Conservation (phyloP, 2,329 filamentous ascomycete genomes). For the Periconia macrospinosa region DNA sequence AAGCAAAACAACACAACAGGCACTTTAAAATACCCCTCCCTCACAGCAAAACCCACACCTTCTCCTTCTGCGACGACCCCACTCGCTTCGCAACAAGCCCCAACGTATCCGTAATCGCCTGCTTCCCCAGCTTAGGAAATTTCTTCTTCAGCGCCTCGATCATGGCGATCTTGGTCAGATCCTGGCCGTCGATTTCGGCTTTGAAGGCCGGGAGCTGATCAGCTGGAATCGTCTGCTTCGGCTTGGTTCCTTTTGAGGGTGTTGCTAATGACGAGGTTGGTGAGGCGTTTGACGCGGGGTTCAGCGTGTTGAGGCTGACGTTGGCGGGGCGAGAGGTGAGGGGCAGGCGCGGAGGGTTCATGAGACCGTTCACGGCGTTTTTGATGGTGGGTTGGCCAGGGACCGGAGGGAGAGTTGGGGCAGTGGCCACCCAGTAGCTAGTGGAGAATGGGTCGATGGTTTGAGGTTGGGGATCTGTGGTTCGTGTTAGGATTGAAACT, state of each 20-base stretch:
- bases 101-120: constrained; percentile 71
- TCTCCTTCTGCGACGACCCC: constrained; percentile 64
- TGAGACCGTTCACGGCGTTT: constrained; percentile 23
- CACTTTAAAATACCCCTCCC: too few relatives aligned
- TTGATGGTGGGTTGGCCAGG: constrained; percentile 14
- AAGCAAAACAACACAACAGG: too few relatives aligned
- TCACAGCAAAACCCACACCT: constrained; percentile 55
- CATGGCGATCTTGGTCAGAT: constrained; percentile 73
- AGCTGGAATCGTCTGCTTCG: constrained; percentile 55
- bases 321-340: constrained; percentile 43
- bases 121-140: constrained; percentile 71
- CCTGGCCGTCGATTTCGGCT: constrained; percentile 67
- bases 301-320: constrained; percentile 37
- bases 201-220: constrained; percentile 70
- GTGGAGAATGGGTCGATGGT: constrained; percentile 85
- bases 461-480: constrained; percentile 49
- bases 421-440: constrained; percentile 68
- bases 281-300: constrained; percentile 23
- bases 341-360: constrained; percentile 48
- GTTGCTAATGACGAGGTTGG: constrained; percentile 3
- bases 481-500: constrained; percentile 12
- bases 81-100: constrained; percentile 66
- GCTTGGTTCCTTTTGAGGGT: constrained; percentile 32
- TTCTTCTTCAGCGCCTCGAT: constrained; percentile 74
- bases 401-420: constrained; percentile 20